These are phyloP conservation scores for Biscogniauxia marginata DNA, from an alignment of 2,329 filamentous ascomycete species.

Conservation along the genomic window DNA sequence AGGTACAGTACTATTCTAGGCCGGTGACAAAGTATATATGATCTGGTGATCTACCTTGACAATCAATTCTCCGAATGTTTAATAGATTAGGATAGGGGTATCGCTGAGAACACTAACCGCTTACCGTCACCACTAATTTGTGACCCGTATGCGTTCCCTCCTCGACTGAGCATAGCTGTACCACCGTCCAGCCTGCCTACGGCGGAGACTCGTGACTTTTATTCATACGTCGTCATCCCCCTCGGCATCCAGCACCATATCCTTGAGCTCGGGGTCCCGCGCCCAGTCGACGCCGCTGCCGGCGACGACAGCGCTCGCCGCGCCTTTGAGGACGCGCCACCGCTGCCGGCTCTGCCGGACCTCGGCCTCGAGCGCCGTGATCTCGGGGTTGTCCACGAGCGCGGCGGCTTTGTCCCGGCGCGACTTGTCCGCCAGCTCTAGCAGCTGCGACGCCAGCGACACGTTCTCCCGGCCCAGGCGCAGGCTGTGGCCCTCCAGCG, in stretches of 20 bases:
- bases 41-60: too few relatives aligned
- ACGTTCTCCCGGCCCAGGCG: conserved; percentile 59
- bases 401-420: conserved; percentile 51
- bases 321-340: conserved; percentile 74
- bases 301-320: conserved; percentile 74
- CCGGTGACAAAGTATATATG: neutral
- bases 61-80: neutral
- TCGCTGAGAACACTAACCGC: neutral
- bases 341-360: conserved; percentile 62
- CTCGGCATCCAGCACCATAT: conserved; percentile 70
- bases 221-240: conserved; percentile 35
- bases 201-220: neutral
- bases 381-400: conserved; percentile 51
- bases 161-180: too few relatives aligned
- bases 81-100: neutral
- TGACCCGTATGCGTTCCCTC: too few relatives aligned
- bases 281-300: conserved; percentile 85
- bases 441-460: conserved; percentile 59
- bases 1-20: too few relatives aligned
- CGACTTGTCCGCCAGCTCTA: conserved; percentile 60
- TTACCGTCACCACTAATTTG: neutral
- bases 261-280: conserved; percentile 62
- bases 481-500: conserved; percentile 58
- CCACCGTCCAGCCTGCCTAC: too few relatives aligned
- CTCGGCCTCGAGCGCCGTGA: conserved; percentile 57